These are phyloP conservation scores for Paraphaeosphaeria sporulosa DNA, from an alignment of 2,329 filamentous ascomycete species.

Conservation along the genomic window DNA sequence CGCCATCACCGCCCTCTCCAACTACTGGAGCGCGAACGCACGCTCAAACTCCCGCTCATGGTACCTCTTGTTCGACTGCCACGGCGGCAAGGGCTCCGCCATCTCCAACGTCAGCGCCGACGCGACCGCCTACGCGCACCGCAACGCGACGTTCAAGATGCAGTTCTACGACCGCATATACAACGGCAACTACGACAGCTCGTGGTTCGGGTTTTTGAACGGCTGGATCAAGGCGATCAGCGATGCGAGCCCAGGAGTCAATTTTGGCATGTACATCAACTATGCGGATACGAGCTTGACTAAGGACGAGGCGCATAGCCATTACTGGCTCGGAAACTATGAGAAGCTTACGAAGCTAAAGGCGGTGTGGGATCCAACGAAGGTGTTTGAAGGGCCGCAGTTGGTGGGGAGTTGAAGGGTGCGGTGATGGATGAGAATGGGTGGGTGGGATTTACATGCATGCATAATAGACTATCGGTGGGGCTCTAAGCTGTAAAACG, in stretches of 20 bases:
- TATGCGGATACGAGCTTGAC: slow-evolving; percentile 58
- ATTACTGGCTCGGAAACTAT: slow-evolving; percentile 53
- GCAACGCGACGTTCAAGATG: slow-evolving; percentile 38
- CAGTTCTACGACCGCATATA: slow-evolving; percentile 33
- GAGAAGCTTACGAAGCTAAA: slow-evolving; percentile 42
- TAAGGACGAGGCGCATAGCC: slow-evolving; percentile 51
- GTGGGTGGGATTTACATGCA: neutral
- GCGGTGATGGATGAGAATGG: neutral
- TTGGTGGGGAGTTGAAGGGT: slow-evolving; percentile 28
- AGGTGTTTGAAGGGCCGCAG: slow-evolving; percentile 36
- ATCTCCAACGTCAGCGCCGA: slow-evolving; percentile 21
- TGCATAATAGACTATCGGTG: neutral
- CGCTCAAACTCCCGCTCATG: slow-evolving; percentile 25
- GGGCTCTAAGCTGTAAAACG: too few species aligned
- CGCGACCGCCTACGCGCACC: slow-evolving; percentile 34
- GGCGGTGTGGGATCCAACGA: slow-evolving; percentile 44
- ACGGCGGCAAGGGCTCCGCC: slow-evolving; percentile 31
- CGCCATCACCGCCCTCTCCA: slow-evolving; percentile 27
- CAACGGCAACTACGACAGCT: slow-evolving; percentile 37
- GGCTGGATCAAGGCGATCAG: slow-evolving; percentile 48
- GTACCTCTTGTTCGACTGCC: slow-evolving; percentile 39
- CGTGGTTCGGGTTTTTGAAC: slow-evolving; percentile 48
- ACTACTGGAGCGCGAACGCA: slow-evolving; percentile 35
- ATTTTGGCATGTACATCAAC: slow-evolving; percentile 60
- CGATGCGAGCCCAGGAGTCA: slow-evolving; percentile 25